These are phyloP conservation scores for Cyberlindnera mrakii DNA, from an alignment of 805 yeast genomes.

Conservation along the genomic window DNA sequence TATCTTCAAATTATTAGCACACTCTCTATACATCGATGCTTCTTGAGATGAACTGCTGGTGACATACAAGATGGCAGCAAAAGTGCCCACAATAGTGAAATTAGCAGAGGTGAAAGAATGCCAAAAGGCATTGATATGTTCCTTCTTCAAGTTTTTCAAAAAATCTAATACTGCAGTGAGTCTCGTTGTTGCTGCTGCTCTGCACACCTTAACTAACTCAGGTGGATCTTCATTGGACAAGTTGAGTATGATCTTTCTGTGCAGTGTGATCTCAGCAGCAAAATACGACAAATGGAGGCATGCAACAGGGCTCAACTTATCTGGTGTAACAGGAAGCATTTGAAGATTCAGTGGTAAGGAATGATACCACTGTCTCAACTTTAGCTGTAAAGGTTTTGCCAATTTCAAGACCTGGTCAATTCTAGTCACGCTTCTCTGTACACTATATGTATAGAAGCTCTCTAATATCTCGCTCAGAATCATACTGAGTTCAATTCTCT, in stretches of 20 bases:
- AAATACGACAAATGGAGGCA: slow-evolving; percentile 79
- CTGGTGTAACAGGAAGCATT: slow-evolving; percentile 50
- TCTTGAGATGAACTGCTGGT: slow-evolving; percentile 63
- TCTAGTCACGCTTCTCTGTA: slow-evolving; percentile 48
- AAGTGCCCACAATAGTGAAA: slow-evolving; percentile 78
- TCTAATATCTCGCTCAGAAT: slow-evolving; percentile 69
- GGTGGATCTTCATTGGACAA: slow-evolving; percentile 39
- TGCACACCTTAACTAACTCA: slow-evolving; percentile 60
- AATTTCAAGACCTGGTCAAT: slow-evolving; percentile 63
- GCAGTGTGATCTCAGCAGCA: slow-evolving; percentile 84
- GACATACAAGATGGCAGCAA: slow-evolving; percentile 74
- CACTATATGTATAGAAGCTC: slow-evolving; percentile 64
- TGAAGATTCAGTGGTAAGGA: slow-evolving; percentile 59
- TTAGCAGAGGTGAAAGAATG: slow-evolving; percentile 75
- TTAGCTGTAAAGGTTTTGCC: slow-evolving; percentile 79
- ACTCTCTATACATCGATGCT: slow-evolving; percentile 55
- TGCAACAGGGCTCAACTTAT: slow-evolving; percentile 68
- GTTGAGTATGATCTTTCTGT: slow-evolving; percentile 64
- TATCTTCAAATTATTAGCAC: slow-evolving; percentile 72
- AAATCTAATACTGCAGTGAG: slow-evolving; percentile 55
- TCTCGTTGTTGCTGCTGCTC: slow-evolving; percentile 81
- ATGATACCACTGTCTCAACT: slow-evolving; percentile 71
- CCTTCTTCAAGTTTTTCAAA: slow-evolving; percentile 63
- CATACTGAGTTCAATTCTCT: slow-evolving; percentile 57
- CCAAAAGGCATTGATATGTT: slow-evolving; percentile 87